Percentiles rank a stretch among this genome's conserved stretches.
phyloP scores from a whole-genome alignment of 306 rosid genomes.

The Acacia melanoxylon region DNA sequence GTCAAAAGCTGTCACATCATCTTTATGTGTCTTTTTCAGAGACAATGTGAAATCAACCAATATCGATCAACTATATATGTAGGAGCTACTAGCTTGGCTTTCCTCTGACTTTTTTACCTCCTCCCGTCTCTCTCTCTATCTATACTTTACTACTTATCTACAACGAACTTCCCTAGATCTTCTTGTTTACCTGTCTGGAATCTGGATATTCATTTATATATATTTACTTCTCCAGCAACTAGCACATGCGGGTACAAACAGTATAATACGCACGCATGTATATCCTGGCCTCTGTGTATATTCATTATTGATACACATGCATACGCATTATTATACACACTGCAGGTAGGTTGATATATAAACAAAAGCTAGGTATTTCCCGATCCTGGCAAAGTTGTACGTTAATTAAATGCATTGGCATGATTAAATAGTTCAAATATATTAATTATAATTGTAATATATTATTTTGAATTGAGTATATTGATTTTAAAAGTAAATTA shows the following conservation, averaged over 20 bases:
- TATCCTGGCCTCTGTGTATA: not conserved
- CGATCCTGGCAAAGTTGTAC: not conserved
- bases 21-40: slow-evolving; percentile 44
- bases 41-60: slow-evolving; percentile 25
- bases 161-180: slow-evolving; percentile 38
- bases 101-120: slow-evolving; percentile 35
- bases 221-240: slow-evolving; percentile 19
- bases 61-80: not conserved
- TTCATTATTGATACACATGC: not conserved
- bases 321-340: not conserved
- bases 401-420: not conserved
- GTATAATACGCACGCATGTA: slow-evolving; percentile 22
- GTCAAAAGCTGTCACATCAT: slow-evolving; percentile 61
- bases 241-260: slow-evolving; percentile 38
- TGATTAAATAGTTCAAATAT: not conserved
- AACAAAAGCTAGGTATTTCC: not conserved
- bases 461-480: not conserved
- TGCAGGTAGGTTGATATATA: not conserved
- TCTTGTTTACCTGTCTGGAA: slow-evolving; percentile 44
- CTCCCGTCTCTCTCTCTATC: slow-evolving; percentile 18
- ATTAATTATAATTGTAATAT: not conserved
- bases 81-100: slow-evolving; percentile 14
- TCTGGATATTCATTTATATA: slow-evolving; percentile 34
- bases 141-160: slow-evolving; percentile 24
- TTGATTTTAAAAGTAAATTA: not conserved